Evolutionary conservation across 306 rosid genomes (phyloP).

Genomic region (Cicer arietinum): DNA sequence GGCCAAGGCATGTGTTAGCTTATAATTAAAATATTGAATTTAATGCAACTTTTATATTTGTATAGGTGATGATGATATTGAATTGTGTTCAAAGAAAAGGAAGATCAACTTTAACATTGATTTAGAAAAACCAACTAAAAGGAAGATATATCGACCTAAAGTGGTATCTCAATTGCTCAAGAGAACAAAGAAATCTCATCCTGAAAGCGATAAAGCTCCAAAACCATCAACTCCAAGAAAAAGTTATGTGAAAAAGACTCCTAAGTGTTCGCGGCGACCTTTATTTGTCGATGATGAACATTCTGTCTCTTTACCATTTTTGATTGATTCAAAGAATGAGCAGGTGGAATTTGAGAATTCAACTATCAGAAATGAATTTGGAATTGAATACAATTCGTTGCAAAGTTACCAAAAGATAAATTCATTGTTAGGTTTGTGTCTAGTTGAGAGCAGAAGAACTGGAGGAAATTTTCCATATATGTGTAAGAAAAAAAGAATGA

Average conservation of each 20-base stretch:
- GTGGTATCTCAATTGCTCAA: neutral
- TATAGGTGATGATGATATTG: constrained; percentile 13
- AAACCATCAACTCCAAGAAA: constrained; percentile 44
- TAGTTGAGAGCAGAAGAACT: neutral
- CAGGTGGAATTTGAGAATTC: neutral
- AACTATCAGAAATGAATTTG: neutral
- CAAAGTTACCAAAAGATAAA: neutral
- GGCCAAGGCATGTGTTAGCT: neutral
- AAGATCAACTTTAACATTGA: neutral
- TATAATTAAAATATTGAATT: neutral
- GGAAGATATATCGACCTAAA: constrained; percentile 50
- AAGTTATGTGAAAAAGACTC: neutral
- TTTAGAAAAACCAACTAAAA: constrained; percentile 8
- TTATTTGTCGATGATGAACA: neutral
- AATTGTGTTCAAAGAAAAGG: constrained; percentile 26
- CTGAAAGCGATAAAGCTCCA: constrained; percentile 24
- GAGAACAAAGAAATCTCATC: neutral
- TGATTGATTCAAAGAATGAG: neutral
- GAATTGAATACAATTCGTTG: neutral
- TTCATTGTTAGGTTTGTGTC: neutral
- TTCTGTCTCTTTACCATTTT: constrained; percentile 13
- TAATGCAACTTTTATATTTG: neutral
- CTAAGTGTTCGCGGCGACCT: neutral
- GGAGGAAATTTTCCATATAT: constrained; percentile 6
- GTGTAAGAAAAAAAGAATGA: constrained; percentile 36